Conservation (phyloP, 768 basidiomycete species). For the Boletus pseudopeckii region DNA sequence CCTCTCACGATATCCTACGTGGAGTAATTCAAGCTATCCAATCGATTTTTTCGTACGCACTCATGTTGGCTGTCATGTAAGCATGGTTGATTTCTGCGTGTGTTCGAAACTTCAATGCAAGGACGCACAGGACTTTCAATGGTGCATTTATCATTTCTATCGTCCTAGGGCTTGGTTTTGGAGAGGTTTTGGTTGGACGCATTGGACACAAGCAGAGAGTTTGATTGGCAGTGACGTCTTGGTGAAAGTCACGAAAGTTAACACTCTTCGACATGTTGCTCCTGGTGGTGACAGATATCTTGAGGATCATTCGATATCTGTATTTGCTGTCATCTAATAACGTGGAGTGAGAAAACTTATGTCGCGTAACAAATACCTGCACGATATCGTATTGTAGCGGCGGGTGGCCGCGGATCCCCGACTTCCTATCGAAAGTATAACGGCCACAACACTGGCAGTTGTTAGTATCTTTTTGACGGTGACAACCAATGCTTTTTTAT, state of each 20-base stretch:
- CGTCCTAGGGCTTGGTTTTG: constrained; percentile 65
- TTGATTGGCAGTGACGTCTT: not conserved
- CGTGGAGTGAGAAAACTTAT: not conserved
- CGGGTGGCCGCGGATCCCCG: too few relatives aligned
- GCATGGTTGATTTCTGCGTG: constrained; percentile 17
- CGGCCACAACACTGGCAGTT: too few relatives aligned
- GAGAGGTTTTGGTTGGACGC: constrained; percentile 71
- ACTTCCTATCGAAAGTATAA: too few relatives aligned
- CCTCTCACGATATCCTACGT: constrained; percentile 65
- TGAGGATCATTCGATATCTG: not conserved
- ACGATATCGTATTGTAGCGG: too few relatives aligned
- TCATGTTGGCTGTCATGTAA: constrained; percentile 85
- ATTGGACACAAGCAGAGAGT: constrained; percentile 29
- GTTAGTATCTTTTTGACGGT: too few relatives aligned
- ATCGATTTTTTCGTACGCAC: constrained; percentile 55
- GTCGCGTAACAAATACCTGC: not conserved
- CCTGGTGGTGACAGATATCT: not conserved
- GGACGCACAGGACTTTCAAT: constrained; percentile 70
- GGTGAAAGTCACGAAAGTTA: not conserved
- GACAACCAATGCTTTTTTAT: too few relatives aligned
- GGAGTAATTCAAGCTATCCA: constrained; percentile 65
- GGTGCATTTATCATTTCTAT: constrained; percentile 73
- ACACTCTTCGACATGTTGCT: not conserved
- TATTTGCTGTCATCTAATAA: not conserved
- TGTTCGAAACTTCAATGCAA: constrained; percentile 3